Evolutionary conservation across 2,329 filamentous ascomycete genomes (phyloP), one percentile per base, ranked within the genome.

Genomic region (Xylaria polymorpha): DNA sequence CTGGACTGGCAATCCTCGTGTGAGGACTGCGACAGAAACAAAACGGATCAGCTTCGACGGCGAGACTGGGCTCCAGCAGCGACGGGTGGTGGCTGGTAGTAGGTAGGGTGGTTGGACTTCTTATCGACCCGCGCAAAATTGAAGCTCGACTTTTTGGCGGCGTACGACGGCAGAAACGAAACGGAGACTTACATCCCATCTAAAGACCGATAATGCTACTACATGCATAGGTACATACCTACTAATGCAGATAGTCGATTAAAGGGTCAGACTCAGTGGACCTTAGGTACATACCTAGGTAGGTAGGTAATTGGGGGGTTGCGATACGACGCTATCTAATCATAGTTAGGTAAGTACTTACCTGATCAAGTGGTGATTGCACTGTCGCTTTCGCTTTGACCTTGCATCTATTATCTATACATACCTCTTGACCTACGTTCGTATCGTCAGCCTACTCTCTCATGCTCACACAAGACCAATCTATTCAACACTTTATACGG

Each of bases 121-220:
- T 46, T 35, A 35, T 67, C n/a, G 50, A 53, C n/a, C n/a, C 20
- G 44, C 37, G 46, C 67, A 71, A 71, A 71, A 71, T 71, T 71
- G 71, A 71, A 69, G 64, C 71, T 72, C 66, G 75, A 77, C 77
- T 79, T 81, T 85, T 85, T 83, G 78, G 83, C 83, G 83, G 83
- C 84, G 74, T 73, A 61, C 39, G 25, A 43, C 65, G 82, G 83
- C 83, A 85, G 80, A 77, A 77, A 59, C 10, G 4, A 10, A 20
- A 39, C 55, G 14, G 25, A 29, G 25, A 29, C 25, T 29, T 29
- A 2, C 25, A 29, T 4, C 2, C 25, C 25, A 29, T 4, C 2
- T 29, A 29, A 37, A 37, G 35, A 37, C 35, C 35, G 35, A 12
- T 37, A 37, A 12, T 8, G 35, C 35, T 9, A 37, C 10, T 37